These are phyloP conservation scores for Porpolomopsis calyptriformis DNA, from an alignment of 768 basidiomycete species.

Conservation along the genomic window DNA sequence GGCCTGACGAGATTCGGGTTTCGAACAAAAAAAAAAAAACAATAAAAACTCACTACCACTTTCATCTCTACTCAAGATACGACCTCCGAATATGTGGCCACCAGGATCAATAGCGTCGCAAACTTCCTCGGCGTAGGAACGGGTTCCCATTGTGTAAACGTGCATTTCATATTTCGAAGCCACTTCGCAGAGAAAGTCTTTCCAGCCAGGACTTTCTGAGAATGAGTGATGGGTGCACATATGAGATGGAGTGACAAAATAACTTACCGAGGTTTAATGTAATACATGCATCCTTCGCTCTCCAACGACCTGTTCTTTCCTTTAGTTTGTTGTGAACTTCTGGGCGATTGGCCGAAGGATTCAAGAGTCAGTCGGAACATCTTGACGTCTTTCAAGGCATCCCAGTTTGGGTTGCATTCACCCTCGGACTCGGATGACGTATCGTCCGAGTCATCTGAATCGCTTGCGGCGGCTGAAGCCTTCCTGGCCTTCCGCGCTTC, in stretches of 20 bases:
- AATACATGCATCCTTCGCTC: constrained; percentile 86
- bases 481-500: constrained; percentile 47
- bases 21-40: constrained; percentile 6
- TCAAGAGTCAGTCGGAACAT: constrained; percentile 86
- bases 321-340: constrained; percentile 34
- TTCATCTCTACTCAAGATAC: constrained; percentile 89
- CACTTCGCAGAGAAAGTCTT: constrained; percentile 61
- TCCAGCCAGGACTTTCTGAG: constrained; percentile 60
- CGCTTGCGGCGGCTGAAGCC: constrained; percentile 21
- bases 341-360: constrained; percentile 39
- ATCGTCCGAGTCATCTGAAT: constrained; percentile 31
- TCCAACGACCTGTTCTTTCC: constrained; percentile 58
- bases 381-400: constrained; percentile 81
- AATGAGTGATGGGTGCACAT: constrained; percentile 11
- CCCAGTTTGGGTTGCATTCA: constrained; percentile 86
- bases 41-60: constrained; percentile 69
- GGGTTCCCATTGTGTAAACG: constrained; percentile 98
- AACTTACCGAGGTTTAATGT: constrained; percentile 89
- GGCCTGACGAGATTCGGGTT: constrained; percentile 36
- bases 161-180: constrained; percentile 92
- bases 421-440: constrained; percentile 36
- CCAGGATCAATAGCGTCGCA: constrained; percentile 91
- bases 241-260: constrained; percentile 6
- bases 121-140: constrained; percentile 92
- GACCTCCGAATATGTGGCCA: constrained; percentile 72